phyloP scores from a whole-genome alignment of 306 rosid genomes.

The Sechiopsis laciniata region DNA sequence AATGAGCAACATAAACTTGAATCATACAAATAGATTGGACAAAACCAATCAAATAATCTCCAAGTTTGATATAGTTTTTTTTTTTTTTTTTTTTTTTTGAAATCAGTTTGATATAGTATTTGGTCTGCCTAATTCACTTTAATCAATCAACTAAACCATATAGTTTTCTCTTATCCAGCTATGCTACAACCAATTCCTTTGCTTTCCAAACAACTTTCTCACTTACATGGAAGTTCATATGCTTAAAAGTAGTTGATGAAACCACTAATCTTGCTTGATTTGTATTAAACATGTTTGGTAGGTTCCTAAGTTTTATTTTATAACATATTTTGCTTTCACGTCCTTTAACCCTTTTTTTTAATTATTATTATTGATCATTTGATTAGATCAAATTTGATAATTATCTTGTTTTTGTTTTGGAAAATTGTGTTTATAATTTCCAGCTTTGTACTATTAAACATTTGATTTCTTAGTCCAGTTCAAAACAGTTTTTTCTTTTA shows the following conservation, averaged over 20 bases:
- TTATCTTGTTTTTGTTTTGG: no score
- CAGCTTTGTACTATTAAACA: no score
- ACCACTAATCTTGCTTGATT: background rate
- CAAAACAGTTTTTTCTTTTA: no score
- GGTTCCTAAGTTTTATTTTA: background rate
- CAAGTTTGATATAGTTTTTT: background rate
- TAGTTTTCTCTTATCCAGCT: background rate
- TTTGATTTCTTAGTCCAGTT: no score
- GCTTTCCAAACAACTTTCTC: background rate
- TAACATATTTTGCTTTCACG: no score
- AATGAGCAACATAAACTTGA: background rate
- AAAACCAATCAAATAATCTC: background rate
- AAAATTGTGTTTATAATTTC: no score
- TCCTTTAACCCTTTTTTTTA: background rate
- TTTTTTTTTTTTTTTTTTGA: no score
- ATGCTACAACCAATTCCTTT: background rate
- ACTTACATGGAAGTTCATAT: background rate
- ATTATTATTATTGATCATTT: background rate
- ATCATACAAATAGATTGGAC: background rate
- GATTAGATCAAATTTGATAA: background rate
- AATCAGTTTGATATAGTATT: background rate
- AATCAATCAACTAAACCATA: constrained; percentile 16
- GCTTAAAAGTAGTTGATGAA: background rate
- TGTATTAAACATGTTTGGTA: background rate
- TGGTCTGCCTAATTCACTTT: background rate